These are phyloP conservation scores for Rosa lucieae DNA, from an alignment of 306 rosid species.

Conservation along the genomic window DNA sequence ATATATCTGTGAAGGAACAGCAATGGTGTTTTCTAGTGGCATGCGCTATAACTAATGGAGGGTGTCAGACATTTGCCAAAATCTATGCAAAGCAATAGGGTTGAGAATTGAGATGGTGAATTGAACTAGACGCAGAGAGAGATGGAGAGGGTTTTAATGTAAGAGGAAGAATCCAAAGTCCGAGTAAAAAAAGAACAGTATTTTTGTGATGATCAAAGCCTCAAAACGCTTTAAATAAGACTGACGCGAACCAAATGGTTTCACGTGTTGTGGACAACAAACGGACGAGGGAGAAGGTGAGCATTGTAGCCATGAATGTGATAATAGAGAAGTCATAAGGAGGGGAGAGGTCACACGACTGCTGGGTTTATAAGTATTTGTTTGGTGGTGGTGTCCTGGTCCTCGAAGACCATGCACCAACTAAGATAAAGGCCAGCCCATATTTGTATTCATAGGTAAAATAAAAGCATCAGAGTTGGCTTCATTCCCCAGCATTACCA, in stretches of 20 bases:
- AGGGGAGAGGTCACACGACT: neutral
- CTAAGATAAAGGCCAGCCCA: slow-evolving; percentile 6
- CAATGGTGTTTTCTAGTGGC: slow-evolving; percentile 19
- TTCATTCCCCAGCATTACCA: slow-evolving; percentile 33
- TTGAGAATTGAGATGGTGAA: slow-evolving; percentile 21
- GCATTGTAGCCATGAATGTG: neutral
- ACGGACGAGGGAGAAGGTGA: slow-evolving; percentile 19
- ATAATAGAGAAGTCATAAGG: neutral
- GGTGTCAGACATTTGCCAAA: slow-evolving; percentile 28
- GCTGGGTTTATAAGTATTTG: neutral
- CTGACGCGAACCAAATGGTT: slow-evolving; percentile 29
- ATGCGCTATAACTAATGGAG: slow-evolving; percentile 24
- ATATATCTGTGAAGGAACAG: slow-evolving; percentile 11
- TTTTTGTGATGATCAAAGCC: slow-evolving; percentile 10
- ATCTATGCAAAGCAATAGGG: slow-evolving; percentile 22
- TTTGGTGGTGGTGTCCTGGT: neutral
- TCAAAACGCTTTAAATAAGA: neutral
- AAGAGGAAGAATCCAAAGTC: slow-evolving; percentile 29
- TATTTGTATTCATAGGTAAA: slow-evolving; percentile 22
- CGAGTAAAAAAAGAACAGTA: neutral
- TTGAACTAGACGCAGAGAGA: neutral
- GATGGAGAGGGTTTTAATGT: slow-evolving; percentile 9
- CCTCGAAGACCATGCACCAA: slow-evolving; percentile 33
- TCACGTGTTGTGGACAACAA: slow-evolving; percentile 36
- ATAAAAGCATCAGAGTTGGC: slow-evolving; percentile 15